Base-by-base conservation (phyloP, 2,329 filamentous ascomycete genomes). In the Neospermospora avenae region DNA sequence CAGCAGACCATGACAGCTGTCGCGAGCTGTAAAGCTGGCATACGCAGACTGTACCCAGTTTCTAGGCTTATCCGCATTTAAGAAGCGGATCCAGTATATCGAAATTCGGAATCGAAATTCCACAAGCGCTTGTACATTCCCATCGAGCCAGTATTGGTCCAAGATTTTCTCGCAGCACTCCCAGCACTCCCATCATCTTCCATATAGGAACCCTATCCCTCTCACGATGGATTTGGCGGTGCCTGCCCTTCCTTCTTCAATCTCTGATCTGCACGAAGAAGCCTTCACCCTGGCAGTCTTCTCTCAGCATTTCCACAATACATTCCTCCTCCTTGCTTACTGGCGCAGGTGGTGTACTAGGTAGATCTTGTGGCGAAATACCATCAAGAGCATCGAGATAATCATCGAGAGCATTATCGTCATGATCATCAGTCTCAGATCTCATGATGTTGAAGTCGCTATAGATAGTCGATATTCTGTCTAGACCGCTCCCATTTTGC, bases 361-460 rank as follows among this genome's bases (percentile, higher is more conserved):
- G 68, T 20, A 71, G 62, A 49, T 71, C 63, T 44, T 69, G 59
- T 25, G 61, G 64, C 28, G 57, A 61, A 44, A 73, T 71, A 4
- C 71, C 71, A 61, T 73, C 70, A 3, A 73, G 63, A 7, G 70
- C 67, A 63, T 72, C 71, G 2, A 73, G 64, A 51, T 70, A 72
- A 14, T 67, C 71, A 56, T 69, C 71, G n/a, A 59, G 34, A 24
- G 41, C 51, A 18, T 70, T 68, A 28, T 71, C 69, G 7, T 59
- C 68, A 14, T 68, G 68, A 7, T 55, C 61, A 5, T 22, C 42
- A 20, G 28, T 45, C 24, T 58, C 60, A 3, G 71, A 68, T 48
- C 68, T 65, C 67, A 72, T 70, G 59, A 73, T 65, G 55, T 68
- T 72, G 57, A 72, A 73, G 63, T 73, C 71, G 53, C 69, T 70